Evolutionary conservation across 495 filamentous ascomycete species (phyloP).

Genomic region (Daldinia vernicosa): DNA sequence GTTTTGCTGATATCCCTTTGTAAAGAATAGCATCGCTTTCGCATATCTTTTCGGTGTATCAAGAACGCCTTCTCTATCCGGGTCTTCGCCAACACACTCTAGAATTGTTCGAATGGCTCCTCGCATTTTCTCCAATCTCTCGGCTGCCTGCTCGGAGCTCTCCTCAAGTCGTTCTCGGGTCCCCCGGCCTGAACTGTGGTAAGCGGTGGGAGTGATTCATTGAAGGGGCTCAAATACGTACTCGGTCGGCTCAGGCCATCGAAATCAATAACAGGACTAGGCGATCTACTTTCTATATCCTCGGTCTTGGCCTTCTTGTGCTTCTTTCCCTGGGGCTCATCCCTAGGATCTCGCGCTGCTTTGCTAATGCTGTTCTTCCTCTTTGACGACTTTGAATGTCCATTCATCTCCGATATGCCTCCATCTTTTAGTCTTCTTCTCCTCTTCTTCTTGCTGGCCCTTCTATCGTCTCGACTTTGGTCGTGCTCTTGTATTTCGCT

Average conservation of each 20-base stretch:
- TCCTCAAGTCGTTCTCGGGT: conserved; percentile 84
- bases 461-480: conserved; percentile 26
- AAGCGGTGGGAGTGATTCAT: conserved; percentile 15
- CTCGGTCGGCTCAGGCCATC: conserved; percentile 78
- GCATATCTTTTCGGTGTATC: conserved; percentile 92
- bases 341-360: conserved; percentile 76
- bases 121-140: conserved; percentile 77
- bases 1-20: conserved; percentile 98
- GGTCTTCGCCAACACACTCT: conserved; percentile 96
- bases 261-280: conserved; percentile 76
- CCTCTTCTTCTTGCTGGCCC: conserved; percentile 41
- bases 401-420: conserved; percentile 43
- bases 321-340: conserved; percentile 64
- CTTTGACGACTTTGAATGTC: conserved; percentile 42
- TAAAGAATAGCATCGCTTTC: conserved; percentile 97
- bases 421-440: conserved; percentile 39
- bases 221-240: conserved; percentile 43
- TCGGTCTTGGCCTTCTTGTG: conserved; percentile 49
- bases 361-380: conserved; percentile 67
- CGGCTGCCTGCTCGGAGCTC: conserved; percentile 73
- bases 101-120: conserved; percentile 90
- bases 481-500: conserved; percentile 29
- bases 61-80: conserved; percentile 86
- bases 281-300: conserved; percentile 51
- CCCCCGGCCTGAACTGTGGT: conserved; percentile 67